Conservation (phyloP, 2,329 filamentous ascomycete species). For the Fusarium staphyleae region DNA sequence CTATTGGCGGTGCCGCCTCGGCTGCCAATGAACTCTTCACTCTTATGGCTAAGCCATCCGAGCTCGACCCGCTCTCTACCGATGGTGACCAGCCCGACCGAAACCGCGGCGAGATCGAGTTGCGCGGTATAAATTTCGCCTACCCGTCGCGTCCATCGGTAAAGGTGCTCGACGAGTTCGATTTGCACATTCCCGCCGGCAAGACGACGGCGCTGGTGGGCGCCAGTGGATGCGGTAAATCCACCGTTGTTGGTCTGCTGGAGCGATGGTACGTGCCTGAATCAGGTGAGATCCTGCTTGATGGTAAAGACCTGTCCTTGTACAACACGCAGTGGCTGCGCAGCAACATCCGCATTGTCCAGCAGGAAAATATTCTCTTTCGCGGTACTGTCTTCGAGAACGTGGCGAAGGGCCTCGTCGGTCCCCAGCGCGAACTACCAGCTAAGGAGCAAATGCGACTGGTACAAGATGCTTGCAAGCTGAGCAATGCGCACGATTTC, state of each 20-base stretch:
- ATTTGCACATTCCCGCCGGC: constrained; percentile 51
- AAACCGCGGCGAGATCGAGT: constrained; percentile 42
- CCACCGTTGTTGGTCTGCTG: constrained; percentile 55
- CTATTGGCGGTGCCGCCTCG: constrained; percentile 45
- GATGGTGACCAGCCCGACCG: constrained; percentile 39
- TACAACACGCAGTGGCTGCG: constrained; percentile 44
- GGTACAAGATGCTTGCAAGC: constrained; percentile 53
- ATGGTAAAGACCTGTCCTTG: constrained; percentile 35
- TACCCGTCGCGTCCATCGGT: constrained; percentile 53
- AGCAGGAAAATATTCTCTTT: constrained; percentile 47
- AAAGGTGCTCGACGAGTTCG: constrained; percentile 50
- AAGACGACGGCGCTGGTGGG: constrained; percentile 54
- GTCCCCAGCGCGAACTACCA: constrained; percentile 34
- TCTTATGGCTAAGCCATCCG: constrained; percentile 46
- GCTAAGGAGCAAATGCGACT: constrained; percentile 50
- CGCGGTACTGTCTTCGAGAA: constrained; percentile 57
- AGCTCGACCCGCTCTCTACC: constrained; percentile 45
- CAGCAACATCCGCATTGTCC: constrained; percentile 39
- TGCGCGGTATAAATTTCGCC: constrained; percentile 49
- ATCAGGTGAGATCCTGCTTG: constrained; percentile 40
- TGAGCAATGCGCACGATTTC: constrained; percentile 58
- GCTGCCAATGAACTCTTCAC: constrained; percentile 34
- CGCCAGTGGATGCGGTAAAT: constrained; percentile 71
- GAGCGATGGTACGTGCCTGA: constrained; percentile 64
- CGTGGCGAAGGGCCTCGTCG: constrained; percentile 55